Evolutionary conservation across 345 rosid species (phyloP).

Genomic region (Draba incana): DNA sequence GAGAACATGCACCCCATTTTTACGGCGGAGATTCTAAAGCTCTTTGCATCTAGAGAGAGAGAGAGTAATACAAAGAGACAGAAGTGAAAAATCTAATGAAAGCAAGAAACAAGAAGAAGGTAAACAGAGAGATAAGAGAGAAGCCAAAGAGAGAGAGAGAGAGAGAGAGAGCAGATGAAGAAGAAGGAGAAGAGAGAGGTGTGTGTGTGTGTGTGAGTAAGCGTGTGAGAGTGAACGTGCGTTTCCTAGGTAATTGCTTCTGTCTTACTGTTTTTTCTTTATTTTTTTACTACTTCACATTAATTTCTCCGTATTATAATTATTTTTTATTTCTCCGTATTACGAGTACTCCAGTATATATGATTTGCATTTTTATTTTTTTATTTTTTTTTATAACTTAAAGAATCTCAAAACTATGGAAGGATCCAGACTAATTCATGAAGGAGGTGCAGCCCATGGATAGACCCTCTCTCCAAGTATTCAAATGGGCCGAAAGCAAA

Average conservation of each 20-base stretch:
- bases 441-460: too few species aligned
- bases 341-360: too few species aligned
- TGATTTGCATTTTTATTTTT: background rate
- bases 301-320: background rate
- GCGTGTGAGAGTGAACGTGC: conserved; percentile 45
- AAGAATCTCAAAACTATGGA: too few species aligned
- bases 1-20: conserved; percentile 95
- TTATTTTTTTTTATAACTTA: too few species aligned
- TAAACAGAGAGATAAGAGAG: conserved; percentile 1
- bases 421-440: too few species aligned
- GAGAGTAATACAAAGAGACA: conserved; percentile 1
- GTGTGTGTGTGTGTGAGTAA: conserved; percentile 19
- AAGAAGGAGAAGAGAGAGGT: conserved; percentile 19
- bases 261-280: conserved; percentile 42
- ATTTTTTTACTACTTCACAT: background rate
- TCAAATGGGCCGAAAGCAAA: too few species aligned
- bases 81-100: background rate
- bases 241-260: conserved; percentile 48
- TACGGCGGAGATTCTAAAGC: conserved; percentile 38
- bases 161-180: conserved; percentile 25
- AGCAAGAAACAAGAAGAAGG: background rate
- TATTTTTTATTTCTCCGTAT: background rate
- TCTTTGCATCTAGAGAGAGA: conserved; percentile 33
- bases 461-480: too few species aligned
- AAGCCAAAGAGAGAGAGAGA: background rate